phyloP scores from a whole-genome alignment of 305 asterid genomes.

The Solanum chacoense region DNA sequence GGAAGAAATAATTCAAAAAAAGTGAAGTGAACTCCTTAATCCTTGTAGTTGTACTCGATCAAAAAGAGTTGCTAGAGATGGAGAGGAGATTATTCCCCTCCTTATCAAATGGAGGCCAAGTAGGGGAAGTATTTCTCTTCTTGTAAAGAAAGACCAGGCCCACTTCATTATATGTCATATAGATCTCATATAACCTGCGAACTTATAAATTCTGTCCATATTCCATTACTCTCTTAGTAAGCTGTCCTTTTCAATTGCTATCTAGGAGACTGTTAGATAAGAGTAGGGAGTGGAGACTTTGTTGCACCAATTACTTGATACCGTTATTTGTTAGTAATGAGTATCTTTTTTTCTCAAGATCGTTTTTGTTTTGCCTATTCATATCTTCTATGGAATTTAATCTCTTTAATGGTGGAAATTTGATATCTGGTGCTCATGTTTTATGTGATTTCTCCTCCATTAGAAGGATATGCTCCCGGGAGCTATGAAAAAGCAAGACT shows the following conservation, averaged over 20 bases:
- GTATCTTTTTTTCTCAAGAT: not conserved
- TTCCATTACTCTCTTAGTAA: not conserved
- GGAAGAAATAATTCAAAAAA: not conserved
- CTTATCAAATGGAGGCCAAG: not conserved
- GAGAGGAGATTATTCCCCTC: not conserved
- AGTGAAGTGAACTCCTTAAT: not conserved
- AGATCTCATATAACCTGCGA: not conserved
- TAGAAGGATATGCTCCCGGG: conserved; percentile 65
- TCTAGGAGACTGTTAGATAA: not conserved
- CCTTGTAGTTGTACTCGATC: not conserved
- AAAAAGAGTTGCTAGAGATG: not conserved
- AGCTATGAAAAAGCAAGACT: conserved; percentile 79
- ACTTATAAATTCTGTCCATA: not conserved
- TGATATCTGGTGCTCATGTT: not conserved
- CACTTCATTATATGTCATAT: not conserved
- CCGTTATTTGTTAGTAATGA: not conserved
- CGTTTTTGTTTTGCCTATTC: not conserved
- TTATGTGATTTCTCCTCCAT: not conserved
- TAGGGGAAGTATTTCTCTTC: not conserved
- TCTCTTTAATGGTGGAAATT: not conserved
- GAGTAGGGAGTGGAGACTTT: not conserved
- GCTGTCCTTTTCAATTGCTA: not conserved
- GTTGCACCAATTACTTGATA: not conserved
- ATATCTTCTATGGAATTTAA: not conserved
- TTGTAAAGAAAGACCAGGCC: not conserved